Base-by-base conservation (phyloP, 1,284 basidiomycete species). In the Malassezia caprae region DNA sequence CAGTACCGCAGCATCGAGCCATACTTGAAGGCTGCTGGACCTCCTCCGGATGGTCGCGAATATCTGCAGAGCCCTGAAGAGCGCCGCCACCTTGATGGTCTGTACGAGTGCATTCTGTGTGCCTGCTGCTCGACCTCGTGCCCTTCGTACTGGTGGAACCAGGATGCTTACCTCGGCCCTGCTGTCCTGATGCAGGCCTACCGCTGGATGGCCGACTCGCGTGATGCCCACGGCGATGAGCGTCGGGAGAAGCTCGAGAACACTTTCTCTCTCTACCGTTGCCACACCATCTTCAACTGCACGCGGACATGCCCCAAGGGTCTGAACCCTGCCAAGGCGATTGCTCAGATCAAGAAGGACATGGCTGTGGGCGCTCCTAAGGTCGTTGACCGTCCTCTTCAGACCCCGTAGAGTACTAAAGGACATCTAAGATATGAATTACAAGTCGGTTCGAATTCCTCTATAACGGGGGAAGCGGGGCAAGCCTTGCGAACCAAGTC, bases 1-100 rank as follows among this genome's bases (percentile, higher is more conserved):
- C 93, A 98, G 77, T 96, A 98, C 87, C 96, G 96, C 79, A 91
- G 90, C 35, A 96, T 98, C 76, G 85, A 98, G 78, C 75, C 75
- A 32, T 75, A 65, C 67, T 64, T 76, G 49, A 71, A 76, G 65
- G 54, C 66, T 19, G 63, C 59, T 48, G 61, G 63, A 47, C 59
- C 61, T n/a, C 73, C 74, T 27, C 62, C 58, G 28, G 77, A 78
- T 45, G 83, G 76, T 58, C 57, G 55, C 4, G 89, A 93, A 79
- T 86, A 84, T 80, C 79, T 91, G 56, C 93, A 98, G 78, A 86
- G 86, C 21, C 83, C 78, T 43, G 90, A 90, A 74, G 90, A 98
- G 76, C 83, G 93, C 71, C 84, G 84, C 79, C 96, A 94, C 78
- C 83, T 98, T 21, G 93, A 98, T 70, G 93, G 93, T 53, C 81